Evolutionary conservation across 805 yeast species (phyloP), one percentile per base, ranked within the genome.

Genomic region (Vanderwaltozyma polyspora): DNA sequence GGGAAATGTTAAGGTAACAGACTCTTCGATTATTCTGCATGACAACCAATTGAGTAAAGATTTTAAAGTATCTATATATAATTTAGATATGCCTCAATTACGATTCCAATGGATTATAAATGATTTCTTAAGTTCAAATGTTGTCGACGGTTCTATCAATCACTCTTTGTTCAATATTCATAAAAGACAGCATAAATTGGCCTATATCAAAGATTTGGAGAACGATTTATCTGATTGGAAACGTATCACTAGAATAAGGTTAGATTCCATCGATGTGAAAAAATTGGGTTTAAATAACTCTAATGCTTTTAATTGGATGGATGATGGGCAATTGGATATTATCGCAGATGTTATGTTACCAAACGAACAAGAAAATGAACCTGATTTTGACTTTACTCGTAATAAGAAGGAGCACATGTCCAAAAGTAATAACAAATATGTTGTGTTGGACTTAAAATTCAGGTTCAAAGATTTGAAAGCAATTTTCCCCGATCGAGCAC

Each of bases 81-180:
- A 74, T 44, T 66, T 85, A 51, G 80, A 76, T 33, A 50, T 81
- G 39, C 77, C 80, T 7, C 69, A 65, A 40, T 51, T 82, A 26
- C 61, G 84, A 28, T 67, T 75, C 7, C 65, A 69, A 35, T 68
- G 79, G 64, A 45, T 76, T 19, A 57, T 78, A 28, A 59, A 76
- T 36, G 91, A 82, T 52, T 66, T 81, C 35, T 68, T 81, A 57
- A 76, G 75, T 50, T 83, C 86, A 11, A 67, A 67, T 36, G 74
- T 77, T 32, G 74, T 79, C 22, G 74, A 81, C 12, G 93, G 93
- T 0, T 73, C 87, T 0, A 64, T 81, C 11, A 79, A 80, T 48
- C 79, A 79, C 35, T 74, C 91, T 1, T 63, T 82, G 55, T 80
- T 81, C 57, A 79, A 86, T 1, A 67, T 82, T 16, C 91, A 81